A percentile compares a stretch with the other conserved stretches of the same genome.
Conservation (phyloP, 805 yeast species). For the Metschnikowia drakensbergensis region DNA sequence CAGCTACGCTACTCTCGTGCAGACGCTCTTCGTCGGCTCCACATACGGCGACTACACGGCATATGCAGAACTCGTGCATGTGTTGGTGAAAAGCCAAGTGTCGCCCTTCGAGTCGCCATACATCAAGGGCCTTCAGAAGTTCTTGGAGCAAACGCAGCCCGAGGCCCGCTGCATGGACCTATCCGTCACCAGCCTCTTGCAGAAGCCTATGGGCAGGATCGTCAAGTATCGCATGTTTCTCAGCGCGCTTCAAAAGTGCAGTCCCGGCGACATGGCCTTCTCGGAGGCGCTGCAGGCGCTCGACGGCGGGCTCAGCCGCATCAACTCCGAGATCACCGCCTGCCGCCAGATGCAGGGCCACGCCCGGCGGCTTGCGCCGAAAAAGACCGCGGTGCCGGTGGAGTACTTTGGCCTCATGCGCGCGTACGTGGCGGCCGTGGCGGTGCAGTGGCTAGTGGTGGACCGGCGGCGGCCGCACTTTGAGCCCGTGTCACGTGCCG, state of each 20-base stretch:
- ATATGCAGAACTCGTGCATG: conserved; percentile 11
- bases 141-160: conserved; percentile 15
- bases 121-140: conserved; percentile 11
- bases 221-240: conserved; percentile 15
- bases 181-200: conserved; percentile 15
- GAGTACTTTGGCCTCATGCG: conserved; percentile 1
- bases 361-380: neutral
- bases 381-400: neutral
- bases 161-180: conserved; percentile 12
- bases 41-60: conserved; percentile 15
- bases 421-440: neutral
- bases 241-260: conserved; percentile 5
- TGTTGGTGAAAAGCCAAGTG: conserved; percentile 5
- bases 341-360: conserved; percentile 6
- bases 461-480: conserved; percentile 4
- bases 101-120: conserved; percentile 12
- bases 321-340: conserved; percentile 9
- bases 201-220: conserved; percentile 15
- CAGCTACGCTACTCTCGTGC: conserved; percentile 62
- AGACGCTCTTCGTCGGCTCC: conserved; percentile 72
- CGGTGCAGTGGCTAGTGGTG: conserved; percentile 6
- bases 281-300: conserved; percentile 6
- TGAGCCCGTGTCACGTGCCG: conserved; percentile 3
- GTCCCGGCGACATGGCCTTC: neutral
- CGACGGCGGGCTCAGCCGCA: conserved; percentile 4